Percentiles rank a stretch among this genome's conserved stretches.
Conservation (phyloP, 208 protist species). For the Herpetomonas samuelpessoai region DNA sequence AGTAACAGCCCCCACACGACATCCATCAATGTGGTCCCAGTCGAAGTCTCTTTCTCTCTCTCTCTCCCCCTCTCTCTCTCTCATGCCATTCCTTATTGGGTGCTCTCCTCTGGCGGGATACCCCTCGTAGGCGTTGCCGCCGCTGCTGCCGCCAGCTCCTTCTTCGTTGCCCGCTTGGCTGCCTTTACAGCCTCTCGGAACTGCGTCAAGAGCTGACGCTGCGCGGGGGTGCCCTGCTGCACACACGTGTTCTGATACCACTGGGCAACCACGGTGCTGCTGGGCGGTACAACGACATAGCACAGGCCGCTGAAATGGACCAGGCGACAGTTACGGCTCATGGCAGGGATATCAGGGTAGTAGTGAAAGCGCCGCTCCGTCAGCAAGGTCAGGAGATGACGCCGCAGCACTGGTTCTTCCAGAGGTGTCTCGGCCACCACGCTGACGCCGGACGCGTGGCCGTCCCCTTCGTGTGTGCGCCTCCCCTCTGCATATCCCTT, state of each 20-base stretch:
- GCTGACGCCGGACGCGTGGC: neutral
- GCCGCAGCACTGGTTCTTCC: constrained; percentile 44
- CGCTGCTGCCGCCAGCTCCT: too few species aligned
- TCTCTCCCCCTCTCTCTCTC: too few species aligned
- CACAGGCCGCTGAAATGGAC: constrained; percentile 68
- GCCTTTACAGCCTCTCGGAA: constrained; percentile 34
- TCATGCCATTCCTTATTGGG: too few species aligned
- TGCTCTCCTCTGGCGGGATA: neutral
- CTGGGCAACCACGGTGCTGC: constrained; percentile 37
- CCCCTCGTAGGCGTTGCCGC: too few species aligned
- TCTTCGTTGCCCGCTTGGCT: constrained; percentile 6
- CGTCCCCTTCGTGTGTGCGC: neutral
- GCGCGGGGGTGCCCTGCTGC: constrained; percentile 46
- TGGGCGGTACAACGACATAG: constrained; percentile 47
- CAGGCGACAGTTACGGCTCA: constrained; percentile 69
- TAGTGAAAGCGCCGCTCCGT: constrained; percentile 39
- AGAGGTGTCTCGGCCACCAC: constrained; percentile 7
- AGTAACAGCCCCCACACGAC: too few species aligned
- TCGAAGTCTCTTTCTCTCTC: too few species aligned
- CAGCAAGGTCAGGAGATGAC: constrained; percentile 42
- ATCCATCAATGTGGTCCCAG: too few species aligned
- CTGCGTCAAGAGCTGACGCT: constrained; percentile 40
- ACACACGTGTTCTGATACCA: constrained; percentile 78
- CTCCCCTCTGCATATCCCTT: neutral
- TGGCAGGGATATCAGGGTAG: constrained; percentile 49